A percentile compares a stretch with the other conserved stretches of the same genome.
These are phyloP conservation scores for Isabelozyma gotoi DNA, from an alignment of 805 yeast species.

Conservation along the genomic window DNA sequence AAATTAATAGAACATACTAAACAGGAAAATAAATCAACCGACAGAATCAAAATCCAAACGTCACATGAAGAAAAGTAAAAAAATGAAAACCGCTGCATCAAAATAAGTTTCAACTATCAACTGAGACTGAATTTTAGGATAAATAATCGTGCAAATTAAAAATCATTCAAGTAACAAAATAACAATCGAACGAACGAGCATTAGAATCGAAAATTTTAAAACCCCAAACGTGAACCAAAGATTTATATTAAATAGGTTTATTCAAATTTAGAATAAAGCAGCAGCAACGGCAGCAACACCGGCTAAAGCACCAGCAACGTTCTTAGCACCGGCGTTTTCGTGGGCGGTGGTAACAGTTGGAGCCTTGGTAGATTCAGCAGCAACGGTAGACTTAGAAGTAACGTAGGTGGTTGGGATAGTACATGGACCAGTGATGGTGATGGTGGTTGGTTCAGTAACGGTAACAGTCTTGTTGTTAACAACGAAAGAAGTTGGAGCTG, in stretches of 20 bases:
- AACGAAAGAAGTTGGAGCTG: constrained; percentile 63
- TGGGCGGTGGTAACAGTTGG: constrained; percentile 26
- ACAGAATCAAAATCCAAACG: background rate
- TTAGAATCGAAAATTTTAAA: background rate
- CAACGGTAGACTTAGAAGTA: constrained; percentile 19
- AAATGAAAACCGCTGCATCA: background rate
- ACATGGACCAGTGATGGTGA: constrained; percentile 88
- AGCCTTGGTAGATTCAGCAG: constrained; percentile 9
- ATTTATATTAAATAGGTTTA: background rate
- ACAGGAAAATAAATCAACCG: background rate
- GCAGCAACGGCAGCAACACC: constrained; percentile 52
- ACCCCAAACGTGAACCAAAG: background rate
- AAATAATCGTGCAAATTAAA: background rate
- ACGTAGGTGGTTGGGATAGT: constrained; percentile 55
- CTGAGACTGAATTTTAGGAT: background rate
- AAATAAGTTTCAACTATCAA: background rate
- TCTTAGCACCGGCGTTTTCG: constrained; percentile 41
- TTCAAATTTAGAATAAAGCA: constrained; percentile 41
- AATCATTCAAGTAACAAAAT: background rate
- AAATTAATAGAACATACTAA: background rate
- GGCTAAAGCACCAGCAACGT: constrained; percentile 50
- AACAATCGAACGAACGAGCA: background rate
- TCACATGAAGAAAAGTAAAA: background rate
- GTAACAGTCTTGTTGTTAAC: constrained; percentile 70
- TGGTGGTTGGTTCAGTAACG: constrained; percentile 75